Conservation (phyloP, 164 flowering plant genomes). For the Liriodendron chinense region DNA sequence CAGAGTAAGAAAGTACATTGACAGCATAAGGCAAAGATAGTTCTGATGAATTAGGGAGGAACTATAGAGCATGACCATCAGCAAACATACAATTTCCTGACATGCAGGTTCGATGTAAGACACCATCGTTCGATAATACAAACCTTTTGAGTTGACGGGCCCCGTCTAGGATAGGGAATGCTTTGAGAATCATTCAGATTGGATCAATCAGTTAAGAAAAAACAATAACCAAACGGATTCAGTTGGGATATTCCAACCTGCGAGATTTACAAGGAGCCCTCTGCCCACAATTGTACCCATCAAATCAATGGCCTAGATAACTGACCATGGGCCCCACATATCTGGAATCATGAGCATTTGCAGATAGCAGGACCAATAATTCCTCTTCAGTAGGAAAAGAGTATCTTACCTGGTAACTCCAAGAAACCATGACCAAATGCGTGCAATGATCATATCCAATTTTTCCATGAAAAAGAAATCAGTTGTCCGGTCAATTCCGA, state of each 20-base stretch:
- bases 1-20: not conserved
- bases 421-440: conserved; percentile 69
- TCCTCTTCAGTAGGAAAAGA: not conserved
- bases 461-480: conserved; percentile 95
- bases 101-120: not conserved
- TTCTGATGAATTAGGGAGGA: not conserved
- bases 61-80: not conserved
- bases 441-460: conserved; percentile 82
- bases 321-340: not conserved
- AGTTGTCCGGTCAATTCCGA: conserved; percentile 85
- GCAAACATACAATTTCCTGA: not conserved
- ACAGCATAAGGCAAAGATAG: not conserved
- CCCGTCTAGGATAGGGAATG: too few relatives aligned
- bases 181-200: too few relatives aligned
- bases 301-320: too few relatives aligned
- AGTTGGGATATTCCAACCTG: too few relatives aligned
- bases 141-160: too few relatives aligned
- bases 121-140: too few relatives aligned
- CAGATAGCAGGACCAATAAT: not conserved
- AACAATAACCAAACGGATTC: too few relatives aligned
- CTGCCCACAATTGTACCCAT: too few relatives aligned
- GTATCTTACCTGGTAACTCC: conserved; percentile 56
- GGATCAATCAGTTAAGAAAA: too few relatives aligned
- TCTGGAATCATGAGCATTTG: not conserved
- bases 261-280: too few relatives aligned